A percentile compares a stretch with the other conserved stretches of the same genome.
These are phyloP conservation scores for Eucalyptus albens DNA, from an alignment of 345 rosid species.

Conservation along the genomic window DNA sequence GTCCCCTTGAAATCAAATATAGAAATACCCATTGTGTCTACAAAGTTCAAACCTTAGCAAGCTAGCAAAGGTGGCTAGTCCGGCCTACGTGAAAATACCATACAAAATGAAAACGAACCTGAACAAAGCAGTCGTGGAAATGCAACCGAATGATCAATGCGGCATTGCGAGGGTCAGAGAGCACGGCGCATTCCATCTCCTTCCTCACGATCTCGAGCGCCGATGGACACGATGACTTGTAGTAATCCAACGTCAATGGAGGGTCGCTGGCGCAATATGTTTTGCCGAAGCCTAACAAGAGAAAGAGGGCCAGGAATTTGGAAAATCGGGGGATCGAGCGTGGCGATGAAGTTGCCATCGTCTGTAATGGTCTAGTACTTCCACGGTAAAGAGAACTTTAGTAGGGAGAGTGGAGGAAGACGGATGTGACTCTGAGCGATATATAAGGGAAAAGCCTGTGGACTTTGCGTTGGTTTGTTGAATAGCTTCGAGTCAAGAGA, in stretches of 20 bases:
- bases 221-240: slow-evolving; percentile 54
- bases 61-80: neutral
- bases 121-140: slow-evolving; percentile 90
- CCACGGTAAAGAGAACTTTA: neutral
- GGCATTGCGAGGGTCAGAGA: slow-evolving; percentile 76
- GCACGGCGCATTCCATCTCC: slow-evolving; percentile 88
- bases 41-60: neutral
- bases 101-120: slow-evolving; percentile 23
- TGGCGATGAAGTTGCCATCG: neutral
- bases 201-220: slow-evolving; percentile 54
- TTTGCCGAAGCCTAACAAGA: slow-evolving; percentile 4
- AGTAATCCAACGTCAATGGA: slow-evolving; percentile 57
- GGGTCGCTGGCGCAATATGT: slow-evolving; percentile 15
- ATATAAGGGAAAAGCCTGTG: slow-evolving; percentile 1
- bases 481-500: slow-evolving; percentile 25
- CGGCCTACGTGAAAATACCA: neutral
- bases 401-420: slow-evolving; percentile 7
- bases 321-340: neutral
- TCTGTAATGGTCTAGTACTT: neutral
- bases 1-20: neutral
- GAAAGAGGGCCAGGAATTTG: neutral
- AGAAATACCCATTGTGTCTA: neutral
- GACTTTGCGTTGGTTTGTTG: neutral
- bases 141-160: slow-evolving; percentile 60
- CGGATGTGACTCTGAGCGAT: slow-evolving; percentile 13